Evolutionary conservation across 176 grass and related monocot species (phyloP).

Genomic region (Olyra latifolia): DNA sequence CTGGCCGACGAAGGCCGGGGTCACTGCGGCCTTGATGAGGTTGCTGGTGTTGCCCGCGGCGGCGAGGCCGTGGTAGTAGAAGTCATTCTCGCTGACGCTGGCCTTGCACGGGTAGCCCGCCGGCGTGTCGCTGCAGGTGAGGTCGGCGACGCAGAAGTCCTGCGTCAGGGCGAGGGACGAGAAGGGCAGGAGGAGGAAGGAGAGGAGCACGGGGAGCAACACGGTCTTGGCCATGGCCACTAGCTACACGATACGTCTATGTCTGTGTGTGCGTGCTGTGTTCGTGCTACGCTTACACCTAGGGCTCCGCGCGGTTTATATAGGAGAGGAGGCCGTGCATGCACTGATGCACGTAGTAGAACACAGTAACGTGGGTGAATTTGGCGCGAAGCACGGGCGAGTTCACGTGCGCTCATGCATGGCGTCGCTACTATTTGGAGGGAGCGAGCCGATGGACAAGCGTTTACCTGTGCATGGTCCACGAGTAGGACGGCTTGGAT

Average conservation of each 20-base stretch:
- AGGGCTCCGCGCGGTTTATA: neutral
- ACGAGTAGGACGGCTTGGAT: slow-evolving; percentile 19
- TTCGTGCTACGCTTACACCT: neutral
- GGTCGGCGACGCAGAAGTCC: slow-evolving; percentile 77
- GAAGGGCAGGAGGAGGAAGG: slow-evolving; percentile 40
- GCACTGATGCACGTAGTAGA: neutral
- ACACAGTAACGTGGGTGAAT: slow-evolving; percentile 15
- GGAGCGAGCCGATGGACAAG: slow-evolving; percentile 25
- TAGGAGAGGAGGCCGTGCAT: neutral
- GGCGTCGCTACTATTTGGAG: slow-evolving; percentile 4
- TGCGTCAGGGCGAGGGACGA: slow-evolving; percentile 39
- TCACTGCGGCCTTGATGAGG: slow-evolving; percentile 61
- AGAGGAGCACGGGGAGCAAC: slow-evolving; percentile 45
- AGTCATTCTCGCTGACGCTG: slow-evolving; percentile 45
- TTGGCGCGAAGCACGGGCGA: slow-evolving; percentile 4
- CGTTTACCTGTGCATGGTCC: slow-evolving; percentile 36
- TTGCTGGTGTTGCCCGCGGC: slow-evolving; percentile 42
- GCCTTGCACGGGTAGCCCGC: slow-evolving; percentile 65
- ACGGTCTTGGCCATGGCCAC: slow-evolving; percentile 38
- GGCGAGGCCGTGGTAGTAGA: slow-evolving; percentile 56
- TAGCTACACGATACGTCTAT: neutral
- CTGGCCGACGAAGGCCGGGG: slow-evolving; percentile 66
- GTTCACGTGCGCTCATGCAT: slow-evolving; percentile 33
- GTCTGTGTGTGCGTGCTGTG: neutral
- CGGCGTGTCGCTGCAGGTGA: slow-evolving; percentile 55